These are phyloP conservation scores for Aspergillus caelatus DNA, from an alignment of 2,329 filamentous ascomycete species.

Conservation along the genomic window DNA sequence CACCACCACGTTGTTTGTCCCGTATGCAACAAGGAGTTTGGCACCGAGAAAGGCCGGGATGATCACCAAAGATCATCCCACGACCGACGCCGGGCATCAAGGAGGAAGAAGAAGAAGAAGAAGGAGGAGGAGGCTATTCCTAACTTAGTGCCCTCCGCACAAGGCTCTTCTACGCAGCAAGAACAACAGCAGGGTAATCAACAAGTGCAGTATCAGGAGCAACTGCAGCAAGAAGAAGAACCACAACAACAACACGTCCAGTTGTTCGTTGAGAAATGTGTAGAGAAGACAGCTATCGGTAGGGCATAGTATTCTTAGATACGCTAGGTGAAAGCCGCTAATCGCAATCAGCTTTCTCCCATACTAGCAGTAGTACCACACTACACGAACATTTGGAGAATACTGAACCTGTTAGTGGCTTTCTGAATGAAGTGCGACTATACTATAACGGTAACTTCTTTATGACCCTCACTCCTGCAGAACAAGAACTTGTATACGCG, in stretches of 20 bases:
- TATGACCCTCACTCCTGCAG: neutral
- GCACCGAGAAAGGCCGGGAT: neutral
- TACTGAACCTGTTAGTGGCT: neutral
- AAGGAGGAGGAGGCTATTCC: too few species aligned
- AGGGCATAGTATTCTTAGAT: neutral
- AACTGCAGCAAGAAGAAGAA: neutral
- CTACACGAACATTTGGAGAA: neutral
- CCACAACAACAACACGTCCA: neutral
- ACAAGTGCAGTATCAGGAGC: neutral
- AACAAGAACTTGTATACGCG: neutral
- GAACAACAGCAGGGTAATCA: neutral
- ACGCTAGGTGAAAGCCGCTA: neutral
- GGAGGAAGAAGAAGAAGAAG: neutral
- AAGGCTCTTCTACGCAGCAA: neutral
- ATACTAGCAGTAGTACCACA: neutral
- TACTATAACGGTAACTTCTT: constrained; percentile 5
- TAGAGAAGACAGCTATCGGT: neutral
- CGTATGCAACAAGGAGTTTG: constrained; percentile 1
- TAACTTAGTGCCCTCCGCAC: neutral
- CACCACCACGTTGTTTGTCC: constrained; percentile 1
- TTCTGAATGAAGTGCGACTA: neutral
- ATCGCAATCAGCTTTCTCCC: neutral
- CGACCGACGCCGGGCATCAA: neutral
- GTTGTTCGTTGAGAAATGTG: neutral
- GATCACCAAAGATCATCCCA: constrained; percentile 1